Percentiles rank a stretch among this genome's conserved stretches.
phyloP scores from a whole-genome alignment of 768 basidiomycete species.

The Collybiopsis luxurians region DNA sequence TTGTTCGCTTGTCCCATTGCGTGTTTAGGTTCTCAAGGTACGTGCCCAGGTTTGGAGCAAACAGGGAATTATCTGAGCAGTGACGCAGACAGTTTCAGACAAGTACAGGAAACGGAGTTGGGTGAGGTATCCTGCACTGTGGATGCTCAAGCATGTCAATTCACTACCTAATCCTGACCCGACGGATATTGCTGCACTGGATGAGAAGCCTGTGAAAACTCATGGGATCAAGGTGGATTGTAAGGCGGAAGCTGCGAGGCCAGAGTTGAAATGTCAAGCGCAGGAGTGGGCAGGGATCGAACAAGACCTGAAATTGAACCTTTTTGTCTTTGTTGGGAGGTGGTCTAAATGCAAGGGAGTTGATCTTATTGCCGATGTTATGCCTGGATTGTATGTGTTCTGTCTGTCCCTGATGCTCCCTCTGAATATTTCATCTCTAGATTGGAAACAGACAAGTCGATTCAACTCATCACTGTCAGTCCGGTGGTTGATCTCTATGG shows the following conservation, averaged over 20 bases:
- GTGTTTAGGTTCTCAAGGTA: too few species aligned
- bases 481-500: conserved; percentile 96
- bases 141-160: conserved; percentile 95
- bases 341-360: conserved; percentile 99
- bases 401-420: not conserved
- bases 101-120: too few species aligned
- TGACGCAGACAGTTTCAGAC: too few species aligned
- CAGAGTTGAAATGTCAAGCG: too few species aligned
- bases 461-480: conserved; percentile 87
- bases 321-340: conserved; percentile 95
- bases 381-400: conserved; percentile 75
- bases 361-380: conserved; percentile 94
- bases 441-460: conserved; percentile 79
- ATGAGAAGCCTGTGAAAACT: too few species aligned
- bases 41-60: too few species aligned
- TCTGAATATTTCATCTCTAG: conserved; percentile 38
- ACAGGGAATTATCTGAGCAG: too few species aligned
- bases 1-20: too few species aligned
- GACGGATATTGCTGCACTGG: conserved; percentile 90
- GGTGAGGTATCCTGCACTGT: too few species aligned
- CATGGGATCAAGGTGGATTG: too few species aligned
- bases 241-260: too few species aligned
- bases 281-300: too few species aligned
- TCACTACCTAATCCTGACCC: conserved; percentile 95
- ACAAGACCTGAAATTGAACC: conserved; percentile 72